These are phyloP conservation scores for Setaria italica DNA, from an alignment of 202 grass and related monocot species.

Conservation along the genomic window DNA sequence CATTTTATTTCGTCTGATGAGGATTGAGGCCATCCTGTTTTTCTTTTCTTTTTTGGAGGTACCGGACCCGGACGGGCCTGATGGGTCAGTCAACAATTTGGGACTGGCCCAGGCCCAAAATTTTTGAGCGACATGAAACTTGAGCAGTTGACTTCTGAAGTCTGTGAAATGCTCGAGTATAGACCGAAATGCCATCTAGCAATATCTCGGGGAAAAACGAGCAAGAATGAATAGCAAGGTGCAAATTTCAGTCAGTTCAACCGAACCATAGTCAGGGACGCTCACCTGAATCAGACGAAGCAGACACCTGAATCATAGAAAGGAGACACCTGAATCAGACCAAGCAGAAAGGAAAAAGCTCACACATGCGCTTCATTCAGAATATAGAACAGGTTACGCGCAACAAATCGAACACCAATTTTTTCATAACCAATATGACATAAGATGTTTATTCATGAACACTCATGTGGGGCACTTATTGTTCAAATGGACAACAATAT, in stretches of 20 bases:
- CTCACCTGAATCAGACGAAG: not conserved
- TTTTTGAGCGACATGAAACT: not conserved
- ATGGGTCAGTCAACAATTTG: not conserved
- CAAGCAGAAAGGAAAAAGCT: not conserved
- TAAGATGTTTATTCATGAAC: slow-evolving; percentile 30
- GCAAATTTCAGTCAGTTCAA: not conserved
- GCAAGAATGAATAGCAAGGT: not conserved
- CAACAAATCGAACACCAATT: slow-evolving; percentile 17
- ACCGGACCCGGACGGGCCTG: not conserved
- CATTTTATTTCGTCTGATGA: not conserved
- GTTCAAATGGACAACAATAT: slow-evolving; percentile 49
- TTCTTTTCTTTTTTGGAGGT: not conserved
- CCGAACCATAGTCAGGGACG: not conserved
- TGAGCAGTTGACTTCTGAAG: not conserved
- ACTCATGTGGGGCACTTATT: slow-evolving; percentile 43
- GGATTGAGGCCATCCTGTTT: not conserved
- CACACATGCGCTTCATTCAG: slow-evolving; percentile 6
- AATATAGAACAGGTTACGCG: not conserved
- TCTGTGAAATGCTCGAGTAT: not conserved
- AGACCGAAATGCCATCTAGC: not conserved
- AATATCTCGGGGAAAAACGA: not conserved
- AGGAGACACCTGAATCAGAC: not conserved
- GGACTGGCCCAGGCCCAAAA: not conserved
- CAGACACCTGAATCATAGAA: not conserved
- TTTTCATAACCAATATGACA: slow-evolving; percentile 25